A percentile compares a stretch with the other conserved stretches of the same genome.
Evolutionary conservation across 768 basidiomycete genomes (phyloP).

Genomic region (Rubroboletus pulcherrimus): DNA sequence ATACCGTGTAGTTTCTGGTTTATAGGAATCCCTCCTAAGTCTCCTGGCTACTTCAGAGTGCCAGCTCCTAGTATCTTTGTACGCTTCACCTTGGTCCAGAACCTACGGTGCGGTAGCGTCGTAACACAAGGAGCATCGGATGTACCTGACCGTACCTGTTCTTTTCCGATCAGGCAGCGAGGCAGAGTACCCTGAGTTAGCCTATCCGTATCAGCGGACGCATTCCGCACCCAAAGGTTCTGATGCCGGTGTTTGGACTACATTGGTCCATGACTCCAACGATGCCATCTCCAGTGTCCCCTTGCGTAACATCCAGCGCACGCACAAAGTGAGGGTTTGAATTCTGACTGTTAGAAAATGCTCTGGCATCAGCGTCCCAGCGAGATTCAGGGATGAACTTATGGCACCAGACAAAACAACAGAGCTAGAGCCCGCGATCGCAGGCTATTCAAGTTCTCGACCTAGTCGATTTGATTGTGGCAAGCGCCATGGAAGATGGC

Average conservation of each 20-base stretch:
- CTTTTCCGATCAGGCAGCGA: neutral
- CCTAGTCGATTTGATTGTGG: neutral
- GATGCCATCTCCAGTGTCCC: neutral
- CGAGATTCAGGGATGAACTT: neutral
- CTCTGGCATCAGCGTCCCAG: no score
- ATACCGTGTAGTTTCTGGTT: no score
- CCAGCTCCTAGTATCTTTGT: no score
- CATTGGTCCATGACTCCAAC: neutral
- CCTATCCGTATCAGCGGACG: neutral
- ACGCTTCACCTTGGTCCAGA: no score
- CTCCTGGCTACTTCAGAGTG: no score
- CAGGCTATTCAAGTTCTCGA: neutral
- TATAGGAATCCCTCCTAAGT: no score
- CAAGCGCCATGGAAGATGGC: no score
- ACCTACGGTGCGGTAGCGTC: no score
- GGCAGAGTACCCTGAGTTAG: neutral
- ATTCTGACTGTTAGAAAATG: neutral
- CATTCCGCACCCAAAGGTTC: neutral
- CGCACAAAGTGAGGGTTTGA: no score
- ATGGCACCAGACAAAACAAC: neutral
- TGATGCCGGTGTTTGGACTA: neutral
- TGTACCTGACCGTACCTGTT: neutral
- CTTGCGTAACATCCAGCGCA: neutral
- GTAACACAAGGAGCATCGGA: neutral
- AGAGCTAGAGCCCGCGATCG: neutral